Base-by-base conservation (phyloP, 768 basidiomycete species). In the Trametes coccinea region DNA sequence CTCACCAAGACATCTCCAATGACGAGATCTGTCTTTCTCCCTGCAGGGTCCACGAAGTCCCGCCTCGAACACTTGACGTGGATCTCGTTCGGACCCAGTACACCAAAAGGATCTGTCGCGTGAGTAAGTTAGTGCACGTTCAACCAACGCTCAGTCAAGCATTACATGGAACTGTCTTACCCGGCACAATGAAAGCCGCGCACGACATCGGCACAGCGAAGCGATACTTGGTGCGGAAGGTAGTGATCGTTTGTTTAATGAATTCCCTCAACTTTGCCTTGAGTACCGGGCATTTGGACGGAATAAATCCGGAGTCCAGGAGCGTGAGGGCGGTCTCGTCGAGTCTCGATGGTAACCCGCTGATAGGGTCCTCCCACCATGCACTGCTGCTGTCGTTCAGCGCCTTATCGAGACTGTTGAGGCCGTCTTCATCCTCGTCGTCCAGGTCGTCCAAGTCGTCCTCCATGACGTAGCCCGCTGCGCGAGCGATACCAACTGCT, bases 291-390 rank as follows among this genome's bases (percentile, higher is more conserved):
- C 78, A 83, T 2, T 66, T 71, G 43, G 75, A 59, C 0, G 88
- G 88, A 5, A 68, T 74, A 65, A 90, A 89, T 0, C 87, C 86
- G 10, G 84, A 69, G 68, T 84, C 85, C 1, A 89, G 70, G 17
- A 89, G 73, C 5, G 72, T 73, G 77, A 89, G 75, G 29, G 72
- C 73, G 0, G 86, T 88, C 69, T 90, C 88, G 64, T 85, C 86
- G 3, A 89, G 74, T 22, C 77, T 73, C 1, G 87, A 87, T 0
- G 88, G 88, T 43, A 71, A 75, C 30, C 78, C 88, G 51, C 85
- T 86, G 33, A 84, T 73, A 27, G 83, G 78, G 61, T 90, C 87
- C n/a, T 74, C 76, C 86, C 86, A 89, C 86, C 87, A 89, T 1
- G 87, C 85, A 17, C 76, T 74, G n/a, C 87, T 73, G 72, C 44